These are phyloP conservation scores for Ustanciosporium gigantosporum DNA, from an alignment of 1,284 basidiomycete genomes.

Conservation along the genomic window DNA sequence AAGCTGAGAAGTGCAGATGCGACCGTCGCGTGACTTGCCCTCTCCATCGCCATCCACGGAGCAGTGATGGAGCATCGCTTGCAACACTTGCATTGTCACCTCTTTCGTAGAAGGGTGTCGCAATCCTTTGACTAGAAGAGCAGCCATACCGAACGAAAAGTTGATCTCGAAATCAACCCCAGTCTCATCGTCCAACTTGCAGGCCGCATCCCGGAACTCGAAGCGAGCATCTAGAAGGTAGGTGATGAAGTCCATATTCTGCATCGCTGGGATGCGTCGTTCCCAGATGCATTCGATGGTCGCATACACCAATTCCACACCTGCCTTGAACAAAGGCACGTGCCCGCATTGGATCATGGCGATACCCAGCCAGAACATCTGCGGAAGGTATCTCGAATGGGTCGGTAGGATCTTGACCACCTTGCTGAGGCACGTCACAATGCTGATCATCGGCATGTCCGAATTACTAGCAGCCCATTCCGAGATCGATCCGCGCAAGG, in stretches of 20 bases:
- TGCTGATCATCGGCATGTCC: conserved; percentile 56
- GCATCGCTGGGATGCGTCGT: conserved; percentile 34
- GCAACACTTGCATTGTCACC: conserved; percentile 46
- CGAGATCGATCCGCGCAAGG: conserved; percentile 63
- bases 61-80: conserved; percentile 39
- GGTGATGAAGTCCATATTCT: conserved; percentile 36
- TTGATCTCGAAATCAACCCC: conserved; percentile 58
- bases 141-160: conserved; percentile 54
- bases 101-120: conserved; percentile 51
- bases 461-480: conserved; percentile 53
- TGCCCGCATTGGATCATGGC: conserved; percentile 54
- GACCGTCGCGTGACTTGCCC: conserved; percentile 21
- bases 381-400: conserved; percentile 50
- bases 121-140: conserved; percentile 53
- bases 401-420: conserved; percentile 53
- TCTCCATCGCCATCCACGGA: conserved; percentile 38
- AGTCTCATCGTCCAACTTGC: conserved; percentile 52
- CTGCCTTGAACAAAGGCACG: conserved; percentile 52
- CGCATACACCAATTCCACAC: conserved; percentile 47
- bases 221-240: conserved; percentile 49
- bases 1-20: conserved; percentile 42
- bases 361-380: conserved; percentile 57
- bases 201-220: conserved; percentile 52
- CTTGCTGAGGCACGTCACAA: conserved; percentile 55
- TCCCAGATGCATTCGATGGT: conserved; percentile 45